Evolutionary conservation across 192 early-diverging fungal genomes (phyloP).

Genomic region (Dissophora globulifera): DNA sequence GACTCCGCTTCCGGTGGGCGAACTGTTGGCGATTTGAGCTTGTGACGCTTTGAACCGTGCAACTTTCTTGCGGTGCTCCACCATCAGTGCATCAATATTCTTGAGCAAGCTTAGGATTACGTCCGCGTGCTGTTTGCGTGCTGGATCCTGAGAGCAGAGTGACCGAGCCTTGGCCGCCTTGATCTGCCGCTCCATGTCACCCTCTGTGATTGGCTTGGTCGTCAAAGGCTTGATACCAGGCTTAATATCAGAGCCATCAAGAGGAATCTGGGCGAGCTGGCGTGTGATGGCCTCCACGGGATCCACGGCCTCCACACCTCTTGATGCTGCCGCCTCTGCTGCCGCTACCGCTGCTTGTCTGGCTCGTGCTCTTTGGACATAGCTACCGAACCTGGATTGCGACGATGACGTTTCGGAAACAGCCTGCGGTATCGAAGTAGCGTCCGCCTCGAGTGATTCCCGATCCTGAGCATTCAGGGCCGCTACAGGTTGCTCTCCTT

Average conservation of each 20-base stretch:
- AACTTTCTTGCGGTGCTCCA: slow-evolving; percentile 23
- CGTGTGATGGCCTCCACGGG: slow-evolving; percentile 44
- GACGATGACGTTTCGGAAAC: neutral
- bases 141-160: slow-evolving; percentile 30
- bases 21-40: neutral
- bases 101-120: slow-evolving; percentile 37
- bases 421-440: neutral
- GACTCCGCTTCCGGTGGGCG: slow-evolving; percentile 3
- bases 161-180: slow-evolving; percentile 34
- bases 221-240: neutral
- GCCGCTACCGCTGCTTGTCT: slow-evolving; percentile 25
- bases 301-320: neutral
- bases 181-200: slow-evolving; percentile 23
- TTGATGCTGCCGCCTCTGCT: neutral
- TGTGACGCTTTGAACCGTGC: slow-evolving; percentile 22
- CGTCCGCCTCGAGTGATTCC: neutral
- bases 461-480: neutral
- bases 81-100: slow-evolving; percentile 44
- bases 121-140: slow-evolving; percentile 41
- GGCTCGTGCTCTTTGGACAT: slow-evolving; percentile 15
- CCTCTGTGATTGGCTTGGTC: slow-evolving; percentile 19
- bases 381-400: slow-evolving; percentile 10
- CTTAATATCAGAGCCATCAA: slow-evolving; percentile 15
- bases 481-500: neutral
- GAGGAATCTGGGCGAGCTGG: slow-evolving; percentile 20